phyloP scores from a whole-genome alignment of 2,329 filamentous ascomycete genomes.

The Atkinsonella hypoxylon region DNA sequence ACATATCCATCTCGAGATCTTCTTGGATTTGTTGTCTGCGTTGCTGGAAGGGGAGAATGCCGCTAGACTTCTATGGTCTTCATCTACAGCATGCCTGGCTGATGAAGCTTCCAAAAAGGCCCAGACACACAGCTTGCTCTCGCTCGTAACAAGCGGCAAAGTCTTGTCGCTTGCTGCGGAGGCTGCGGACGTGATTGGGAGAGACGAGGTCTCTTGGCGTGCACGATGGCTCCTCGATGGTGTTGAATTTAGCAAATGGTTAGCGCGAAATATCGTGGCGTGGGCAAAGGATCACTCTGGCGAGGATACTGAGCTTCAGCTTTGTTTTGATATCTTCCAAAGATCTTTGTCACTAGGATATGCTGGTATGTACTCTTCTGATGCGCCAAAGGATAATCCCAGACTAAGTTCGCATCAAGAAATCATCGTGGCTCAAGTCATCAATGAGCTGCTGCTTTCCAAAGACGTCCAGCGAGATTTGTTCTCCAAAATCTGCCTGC shows the following conservation, averaged over 20 bases:
- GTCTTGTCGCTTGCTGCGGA: slow-evolving; percentile 41
- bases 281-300: slow-evolving; percentile 24
- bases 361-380: slow-evolving; percentile 37
- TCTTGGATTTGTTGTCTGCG: slow-evolving; percentile 31
- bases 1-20: slow-evolving; percentile 29
- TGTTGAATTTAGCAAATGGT: slow-evolving; percentile 55
- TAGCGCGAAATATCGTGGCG: slow-evolving; percentile 49
- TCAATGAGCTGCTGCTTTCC: slow-evolving; percentile 27
- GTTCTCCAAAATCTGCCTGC: slow-evolving; percentile 21
- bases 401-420: slow-evolving; percentile 24
- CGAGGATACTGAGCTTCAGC: slow-evolving; percentile 25
- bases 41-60: slow-evolving; percentile 27
- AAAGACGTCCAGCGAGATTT: slow-evolving; percentile 9
- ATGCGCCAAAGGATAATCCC: background rate
- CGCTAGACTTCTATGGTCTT: slow-evolving; percentile 26
- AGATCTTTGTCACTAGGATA: slow-evolving; percentile 63
- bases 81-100: slow-evolving; percentile 14
- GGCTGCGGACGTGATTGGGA: slow-evolving; percentile 37
- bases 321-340: slow-evolving; percentile 36
- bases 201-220: slow-evolving; percentile 15
- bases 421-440: slow-evolving; percentile 22
- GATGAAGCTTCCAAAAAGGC: slow-evolving; percentile 17
- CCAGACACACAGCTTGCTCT: slow-evolving; percentile 26
- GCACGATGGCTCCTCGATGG: slow-evolving; percentile 53
- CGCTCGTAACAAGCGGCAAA: slow-evolving; percentile 35